Evolutionary conservation across 768 basidiomycete genomes (phyloP), one percentile per base, ranked within the genome.

Genomic region (Boletus barrowsii): DNA sequence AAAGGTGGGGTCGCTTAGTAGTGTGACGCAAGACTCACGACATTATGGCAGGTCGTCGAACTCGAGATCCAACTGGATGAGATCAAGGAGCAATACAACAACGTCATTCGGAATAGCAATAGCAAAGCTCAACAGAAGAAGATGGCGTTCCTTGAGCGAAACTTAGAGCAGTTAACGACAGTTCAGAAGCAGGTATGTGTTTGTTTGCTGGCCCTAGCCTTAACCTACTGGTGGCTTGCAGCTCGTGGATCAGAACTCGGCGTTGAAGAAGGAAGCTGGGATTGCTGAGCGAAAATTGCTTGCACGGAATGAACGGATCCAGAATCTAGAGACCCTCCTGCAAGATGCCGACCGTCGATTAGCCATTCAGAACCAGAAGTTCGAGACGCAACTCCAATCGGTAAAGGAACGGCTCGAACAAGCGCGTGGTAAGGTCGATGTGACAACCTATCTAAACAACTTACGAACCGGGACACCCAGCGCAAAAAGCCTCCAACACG

Each of bases 71-170:
- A 98, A 70, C 78, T 99, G 33, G 97, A 98, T 66, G 97, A 99
- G 69, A 93, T 97, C 72, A 92, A 91, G 71, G 97, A 99, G 73
- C 95, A 98, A 68, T 99, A 99, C 74, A 96, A 94, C 76, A 96
- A 95, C 68, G 93, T 98, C 55, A 94, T 97, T 64, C 88, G 93
- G 58, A 97, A 97, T 70, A 95, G 93, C 76, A 98, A 98, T 73
- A 94, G 89, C 72, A 95, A 96, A 71, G 93, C 96, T 8, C 97
- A 99, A 63, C 93, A 96, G 75, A 95, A 96, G 83, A 98, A 98
- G 82, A 95, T 98, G 90, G 91, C 93, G 13, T 97, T 98, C 82
- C 73, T 99, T 51, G 94, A 98, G 68, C 88, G 96, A 49, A 99
- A 98, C 67, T 76, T 99, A 49, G 95, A 98, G 66, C 93, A 96